These are phyloP conservation scores for Chlamydomonas sphaeroides DNA, from an alignment of 139 green algal genomes.

Conservation along the genomic window DNA sequence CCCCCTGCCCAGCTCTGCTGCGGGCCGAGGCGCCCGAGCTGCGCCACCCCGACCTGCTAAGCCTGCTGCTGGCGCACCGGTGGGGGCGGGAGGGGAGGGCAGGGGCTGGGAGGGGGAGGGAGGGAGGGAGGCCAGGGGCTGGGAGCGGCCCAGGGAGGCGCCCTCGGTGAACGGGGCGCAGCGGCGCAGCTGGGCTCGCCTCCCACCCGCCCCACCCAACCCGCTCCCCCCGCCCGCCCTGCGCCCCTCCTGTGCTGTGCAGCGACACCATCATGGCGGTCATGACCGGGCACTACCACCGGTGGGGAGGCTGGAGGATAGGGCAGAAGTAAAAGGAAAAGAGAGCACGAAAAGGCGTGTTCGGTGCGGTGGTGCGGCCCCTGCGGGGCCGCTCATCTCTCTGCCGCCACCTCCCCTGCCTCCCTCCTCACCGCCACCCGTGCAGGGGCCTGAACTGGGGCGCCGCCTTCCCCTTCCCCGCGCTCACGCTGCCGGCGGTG, in stretches of 20 bases:
- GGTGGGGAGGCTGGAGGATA: not conserved
- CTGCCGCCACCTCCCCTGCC: not conserved
- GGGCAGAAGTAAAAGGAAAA: no score
- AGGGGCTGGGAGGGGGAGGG: no score
- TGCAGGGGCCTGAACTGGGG: constrained; percentile 20
- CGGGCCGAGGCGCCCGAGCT: constrained; percentile 13
- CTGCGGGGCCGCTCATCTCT: no score
- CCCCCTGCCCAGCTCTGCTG: not conserved
- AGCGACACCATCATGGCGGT: constrained; percentile 5
- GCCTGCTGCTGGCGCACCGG: constrained; percentile 6
- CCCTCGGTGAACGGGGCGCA: no score
- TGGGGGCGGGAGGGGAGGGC: no score
- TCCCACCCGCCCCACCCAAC: no score
- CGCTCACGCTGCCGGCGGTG: constrained; percentile 4
- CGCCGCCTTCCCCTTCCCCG: constrained; percentile 33
- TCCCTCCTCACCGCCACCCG: not conserved
- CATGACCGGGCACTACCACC: constrained; percentile 41
- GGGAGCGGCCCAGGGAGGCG: no score
- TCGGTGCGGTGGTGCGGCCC: not conserved
- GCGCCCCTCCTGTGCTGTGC: no score
- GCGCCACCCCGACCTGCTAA: constrained; percentile 16
- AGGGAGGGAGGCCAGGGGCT: no score
- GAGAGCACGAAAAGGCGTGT: no score
- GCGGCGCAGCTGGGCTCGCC: no score
- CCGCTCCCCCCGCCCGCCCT: no score